phyloP scores from a whole-genome alignment of 2,329 filamentous ascomycete genomes.

The Xylariaceae sp. region DNA sequence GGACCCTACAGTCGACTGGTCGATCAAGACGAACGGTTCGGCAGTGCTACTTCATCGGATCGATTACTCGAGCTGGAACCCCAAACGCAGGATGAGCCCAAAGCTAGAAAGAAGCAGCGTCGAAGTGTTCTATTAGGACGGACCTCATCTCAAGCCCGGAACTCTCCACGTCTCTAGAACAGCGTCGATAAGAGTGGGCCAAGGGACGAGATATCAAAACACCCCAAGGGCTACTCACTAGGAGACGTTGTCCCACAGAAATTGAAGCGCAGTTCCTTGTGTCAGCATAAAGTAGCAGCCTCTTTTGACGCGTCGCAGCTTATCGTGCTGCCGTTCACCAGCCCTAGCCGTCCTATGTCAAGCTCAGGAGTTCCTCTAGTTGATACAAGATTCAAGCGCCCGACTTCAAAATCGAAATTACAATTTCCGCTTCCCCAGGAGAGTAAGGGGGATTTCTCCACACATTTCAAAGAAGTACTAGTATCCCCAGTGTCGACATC shows the following conservation, averaged over 20 bases:
- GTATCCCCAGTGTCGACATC: conserved; percentile 9
- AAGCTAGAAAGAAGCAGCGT: conserved; percentile 29
- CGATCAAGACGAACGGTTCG: conserved; percentile 13
- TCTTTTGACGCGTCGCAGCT: conserved; percentile 32
- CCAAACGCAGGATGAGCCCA: conserved; percentile 17
- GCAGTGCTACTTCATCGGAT: conserved; percentile 5
- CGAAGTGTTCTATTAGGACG: conserved; percentile 28
- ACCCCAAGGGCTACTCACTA: conserved; percentile 20
- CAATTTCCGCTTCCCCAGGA: conserved; percentile 6
- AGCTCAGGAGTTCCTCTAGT: conserved; percentile 33
- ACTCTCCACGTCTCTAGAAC: conserved; percentile 29
- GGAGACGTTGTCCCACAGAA: conserved; percentile 27
- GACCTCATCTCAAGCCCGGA: conserved; percentile 24
- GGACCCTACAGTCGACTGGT: conserved; percentile 22
- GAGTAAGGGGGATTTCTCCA: conserved; percentile 6
- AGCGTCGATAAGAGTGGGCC: conserved; percentile 24
- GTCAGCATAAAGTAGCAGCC: conserved; percentile 31
- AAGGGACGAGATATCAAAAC: conserved; percentile 19
- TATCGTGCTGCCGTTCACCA: conserved; percentile 8
- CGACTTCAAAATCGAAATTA: conserved; percentile 5
- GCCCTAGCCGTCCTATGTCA: conserved; percentile 29
- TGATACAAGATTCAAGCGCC: conserved; percentile 21
- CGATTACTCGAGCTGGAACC: conserved; percentile 7
- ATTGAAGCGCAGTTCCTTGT: conserved; percentile 33
- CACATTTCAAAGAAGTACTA: background rate